Evolutionary conservation across 2,329 filamentous ascomycete species (phyloP), one percentile per base, ranked within the genome.

Genomic region (Fusarium caatingaense): DNA sequence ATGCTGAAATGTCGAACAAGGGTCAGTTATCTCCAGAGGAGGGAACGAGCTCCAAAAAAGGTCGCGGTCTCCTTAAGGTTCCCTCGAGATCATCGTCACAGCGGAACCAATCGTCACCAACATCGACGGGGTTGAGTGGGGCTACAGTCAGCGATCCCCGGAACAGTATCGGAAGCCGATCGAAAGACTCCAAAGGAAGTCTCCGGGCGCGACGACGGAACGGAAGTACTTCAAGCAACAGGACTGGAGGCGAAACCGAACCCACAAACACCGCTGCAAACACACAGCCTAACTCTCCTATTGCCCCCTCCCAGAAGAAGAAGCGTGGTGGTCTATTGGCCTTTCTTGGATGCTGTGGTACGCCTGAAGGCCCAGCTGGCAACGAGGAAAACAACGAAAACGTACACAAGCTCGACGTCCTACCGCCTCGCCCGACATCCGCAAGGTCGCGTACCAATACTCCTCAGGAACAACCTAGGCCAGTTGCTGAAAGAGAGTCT

Each of bases 171-270:
- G 86, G 87, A 72, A 86, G 86, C 63, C 85, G 86, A 71, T 92
- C 91, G 50, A 91, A 88, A 79, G 88, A 88, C 72, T 90, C 88
- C 65, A 89, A 86, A 80, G 83, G 85, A 71, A 92, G 89, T 80
- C 88, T 90, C 74, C 80, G 88, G 58, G 89, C 86, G 67, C 84
- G 86, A 71, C 86, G 87, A 74, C 85, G 88, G 75, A 91, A 91
- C 81, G 88, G 88, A 73, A 93, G 90, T 80, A 85, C 88, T 66
- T 88, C 88, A 72, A 92, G 89, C 81, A 89, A 88, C 80, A 84
- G 86, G 76, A 87, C 86, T 68, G 84, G 84, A 75, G 82, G 83
- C 73, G 85, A 83, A 76, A 86, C 84, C 71, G 85, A 85, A 68
- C 84, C 84, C 56, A 83, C 82, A 46, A 84, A 82, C 73, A 84